phyloP scores from a whole-genome alignment of 1,284 basidiomycete genomes.

The Uromyces viciae-fabae region DNA sequence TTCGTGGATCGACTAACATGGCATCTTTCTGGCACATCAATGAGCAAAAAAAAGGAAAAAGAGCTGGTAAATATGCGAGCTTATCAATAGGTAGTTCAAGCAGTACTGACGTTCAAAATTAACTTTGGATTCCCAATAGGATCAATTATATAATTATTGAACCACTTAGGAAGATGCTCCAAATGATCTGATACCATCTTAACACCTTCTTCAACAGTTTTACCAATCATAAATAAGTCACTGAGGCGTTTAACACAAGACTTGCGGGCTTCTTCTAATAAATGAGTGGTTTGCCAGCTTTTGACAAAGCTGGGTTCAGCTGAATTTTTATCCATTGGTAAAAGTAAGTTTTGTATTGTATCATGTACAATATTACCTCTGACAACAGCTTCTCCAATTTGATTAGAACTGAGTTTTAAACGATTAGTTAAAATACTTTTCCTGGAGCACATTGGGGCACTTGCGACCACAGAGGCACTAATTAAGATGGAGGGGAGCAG shows the following conservation, averaged over 20 bases:
- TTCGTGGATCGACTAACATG: constrained; percentile 65
- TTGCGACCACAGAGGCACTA: constrained; percentile 79
- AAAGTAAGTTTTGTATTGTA: constrained; percentile 74
- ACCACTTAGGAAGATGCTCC: constrained; percentile 24
- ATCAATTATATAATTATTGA: constrained; percentile 27
- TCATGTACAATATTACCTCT: constrained; percentile 89
- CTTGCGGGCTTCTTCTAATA: constrained; percentile 25
- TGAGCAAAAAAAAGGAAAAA: neutral
- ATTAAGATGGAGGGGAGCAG: constrained; percentile 83
- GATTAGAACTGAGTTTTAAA: constrained; percentile 50
- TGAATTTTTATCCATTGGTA: constrained; percentile 14
- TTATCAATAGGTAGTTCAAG: neutral
- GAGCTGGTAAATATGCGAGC: neutral
- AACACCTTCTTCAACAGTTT: constrained; percentile 39
- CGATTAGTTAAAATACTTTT: constrained; percentile 72
- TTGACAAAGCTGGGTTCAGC: neutral
- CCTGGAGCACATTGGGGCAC: constrained; percentile 72
- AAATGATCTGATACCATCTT: constrained; percentile 25
- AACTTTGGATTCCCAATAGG: neutral
- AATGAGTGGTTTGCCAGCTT: constrained; percentile 3
- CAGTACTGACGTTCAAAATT: constrained; percentile 15
- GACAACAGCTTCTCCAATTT: constrained; percentile 59
- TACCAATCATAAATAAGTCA: constrained; percentile 38
- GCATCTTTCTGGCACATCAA: constrained; percentile 58
- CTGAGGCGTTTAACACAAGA: constrained; percentile 31